phyloP scores from a whole-genome alignment of 768 basidiomycete genomes.

The Pulveroboletus sp. region DNA sequence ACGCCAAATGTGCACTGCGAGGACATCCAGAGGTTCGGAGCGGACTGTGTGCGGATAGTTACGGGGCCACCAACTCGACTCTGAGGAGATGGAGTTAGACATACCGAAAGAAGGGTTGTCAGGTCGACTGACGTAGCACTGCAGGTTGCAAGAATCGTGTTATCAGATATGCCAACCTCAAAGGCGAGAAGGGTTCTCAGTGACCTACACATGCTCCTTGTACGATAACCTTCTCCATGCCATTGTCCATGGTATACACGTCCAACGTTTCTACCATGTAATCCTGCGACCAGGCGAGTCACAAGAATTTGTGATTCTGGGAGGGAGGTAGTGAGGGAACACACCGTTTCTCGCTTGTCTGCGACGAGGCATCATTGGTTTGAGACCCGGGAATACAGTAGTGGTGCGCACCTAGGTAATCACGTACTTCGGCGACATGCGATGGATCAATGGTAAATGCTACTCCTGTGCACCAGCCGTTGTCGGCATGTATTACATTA shows the following conservation, averaged over 20 bases:
- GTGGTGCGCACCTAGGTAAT: slow-evolving; percentile 61
- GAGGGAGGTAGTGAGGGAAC: background rate
- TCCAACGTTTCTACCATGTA: slow-evolving; percentile 79
- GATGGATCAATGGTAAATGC: slow-evolving; percentile 83
- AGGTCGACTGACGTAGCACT: slow-evolving; percentile 86
- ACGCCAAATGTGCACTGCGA: slow-evolving; percentile 65
- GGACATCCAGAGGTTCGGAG: slow-evolving; percentile 63
- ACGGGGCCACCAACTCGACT: background rate
- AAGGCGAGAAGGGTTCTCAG: background rate
- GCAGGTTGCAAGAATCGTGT: background rate
- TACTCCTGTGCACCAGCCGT: slow-evolving; percentile 44
- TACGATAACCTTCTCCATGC: slow-evolving; percentile 50
- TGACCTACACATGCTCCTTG: slow-evolving; percentile 24
- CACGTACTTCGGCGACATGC: slow-evolving; percentile 69
- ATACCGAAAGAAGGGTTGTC: slow-evolving; percentile 37
- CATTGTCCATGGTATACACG: slow-evolving; percentile 55
- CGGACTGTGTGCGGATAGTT: slow-evolving; percentile 52
- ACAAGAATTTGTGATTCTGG: background rate
- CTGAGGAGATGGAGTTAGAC: background rate
- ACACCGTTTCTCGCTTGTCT: slow-evolving; percentile 84
- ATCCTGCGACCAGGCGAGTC: slow-evolving; percentile 44
- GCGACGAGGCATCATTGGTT: background rate
- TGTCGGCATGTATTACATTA: background rate
- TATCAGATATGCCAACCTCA: background rate
- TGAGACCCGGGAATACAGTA: background rate